Base-by-base conservation (phyloP, 768 basidiomycete genomes). In the Auriscalpium microsporum region DNA sequence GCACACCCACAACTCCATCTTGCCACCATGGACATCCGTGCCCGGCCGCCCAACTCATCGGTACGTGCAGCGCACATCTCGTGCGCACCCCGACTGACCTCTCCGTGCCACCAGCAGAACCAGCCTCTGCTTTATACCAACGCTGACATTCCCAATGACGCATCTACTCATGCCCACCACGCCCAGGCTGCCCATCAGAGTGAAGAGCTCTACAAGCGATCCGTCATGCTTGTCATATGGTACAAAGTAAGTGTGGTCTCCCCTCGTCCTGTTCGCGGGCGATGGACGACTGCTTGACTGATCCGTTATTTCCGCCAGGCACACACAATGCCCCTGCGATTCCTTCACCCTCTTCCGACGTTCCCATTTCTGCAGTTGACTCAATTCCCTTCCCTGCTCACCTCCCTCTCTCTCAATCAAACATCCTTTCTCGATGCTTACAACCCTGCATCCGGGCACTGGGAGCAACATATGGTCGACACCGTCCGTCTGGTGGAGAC, bases 151-250 rank as follows among this genome's bases (percentile, higher is more conserved):
- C 8, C 58, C 19, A 53, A 53, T 45, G 48, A 54, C 17, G 21
- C 53, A 23, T 53, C 48, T 19, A 33, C 52, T 21, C 52, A 40
- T 52, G 40, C 54, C 33, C 21, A 56, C 42, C 58, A 52, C 28
- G 37, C 50, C 16, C 21, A 48, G 10, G 51, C 45, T 16, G 38
- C 55, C 8, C 62, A 52, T 50, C 52, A 63, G 50, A 58, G 55
- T 11, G 68, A 73, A 53, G 71, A 72, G 21, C 67, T 75, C 10
- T 66, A 73, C 50, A 75, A 70, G 55, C 76, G 81, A 36, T 80
- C 83, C 6, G 75, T 84, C 9, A 85, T 82, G 1, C 75, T 86
- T 56, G 76, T 86, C 52, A 78, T 85, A 56, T 86, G 84, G 84
- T 84, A 84, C 71, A 80, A 83, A 71, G 81, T 82, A 57, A 60